Percentiles rank a stretch among this genome's conserved stretches.
Evolutionary conservation across 441 rosid genomes (phyloP).

Genomic region (Cnidoscolus chayamansa): DNA sequence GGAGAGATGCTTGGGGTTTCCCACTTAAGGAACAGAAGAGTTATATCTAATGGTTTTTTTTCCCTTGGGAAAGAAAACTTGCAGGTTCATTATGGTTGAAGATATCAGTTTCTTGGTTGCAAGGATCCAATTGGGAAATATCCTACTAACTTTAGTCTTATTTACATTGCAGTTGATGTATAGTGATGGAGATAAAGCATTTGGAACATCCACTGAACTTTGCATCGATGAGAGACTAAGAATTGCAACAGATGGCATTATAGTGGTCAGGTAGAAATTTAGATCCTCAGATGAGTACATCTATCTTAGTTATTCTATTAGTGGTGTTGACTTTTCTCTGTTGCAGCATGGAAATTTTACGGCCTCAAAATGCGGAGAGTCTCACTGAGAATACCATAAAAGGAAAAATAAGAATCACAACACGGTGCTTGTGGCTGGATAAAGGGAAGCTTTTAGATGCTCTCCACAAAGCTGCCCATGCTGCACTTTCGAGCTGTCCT

Average conservation of each 20-base stretch:
- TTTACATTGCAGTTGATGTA: slow-evolving; percentile 78
- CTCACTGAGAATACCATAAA: slow-evolving; percentile 49
- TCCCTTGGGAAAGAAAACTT: slow-evolving; percentile 91
- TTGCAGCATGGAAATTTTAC: slow-evolving; percentile 85
- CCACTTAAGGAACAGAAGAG: slow-evolving; percentile 88
- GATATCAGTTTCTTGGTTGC: slow-evolving; percentile 12
- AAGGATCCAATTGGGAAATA: slow-evolving; percentile 22
- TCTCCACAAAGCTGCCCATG: slow-evolving; percentile 89
- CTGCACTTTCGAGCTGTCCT: slow-evolving; percentile 88
- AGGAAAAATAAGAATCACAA: slow-evolving; percentile 90
- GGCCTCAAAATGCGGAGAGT: slow-evolving; percentile 53
- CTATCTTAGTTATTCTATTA: slow-evolving; percentile 1
- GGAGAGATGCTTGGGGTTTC: slow-evolving; percentile 99
- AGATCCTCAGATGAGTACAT: slow-evolving; percentile 2
- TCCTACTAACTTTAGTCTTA: slow-evolving; percentile 24
- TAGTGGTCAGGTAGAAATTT: slow-evolving; percentile 68
- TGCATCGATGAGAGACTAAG: slow-evolving; percentile 89
- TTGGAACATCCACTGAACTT: slow-evolving; percentile 89
- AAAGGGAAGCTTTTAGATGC: slow-evolving; percentile 91
- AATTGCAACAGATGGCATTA: slow-evolving; percentile 91
- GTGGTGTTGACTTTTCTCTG: slow-evolving; percentile 28
- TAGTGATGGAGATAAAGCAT: slow-evolving; percentile 95
- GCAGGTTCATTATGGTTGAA: slow-evolving; percentile 54
- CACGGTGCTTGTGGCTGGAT: slow-evolving; percentile 98
- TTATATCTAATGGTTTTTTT: slow-evolving; percentile 86